Evolutionary conservation across 140 eudicot species (phyloP), one percentile per base, ranked within the genome.

Genomic region (Bidens hawaiensis): DNA sequence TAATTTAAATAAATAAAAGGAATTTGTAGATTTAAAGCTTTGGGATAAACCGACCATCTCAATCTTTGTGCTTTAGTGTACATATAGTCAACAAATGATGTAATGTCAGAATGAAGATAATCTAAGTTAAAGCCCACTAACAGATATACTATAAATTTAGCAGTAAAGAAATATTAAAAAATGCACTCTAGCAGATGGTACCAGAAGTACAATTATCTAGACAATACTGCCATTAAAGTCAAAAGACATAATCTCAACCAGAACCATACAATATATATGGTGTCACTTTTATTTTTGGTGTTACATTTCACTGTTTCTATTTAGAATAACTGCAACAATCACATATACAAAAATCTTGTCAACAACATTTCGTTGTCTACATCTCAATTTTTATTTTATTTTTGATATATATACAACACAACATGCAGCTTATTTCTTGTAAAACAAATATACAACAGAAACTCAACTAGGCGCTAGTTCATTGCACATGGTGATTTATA

Each of bases 21-120:
- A 1, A 27, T n/a, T 42, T 13, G 30, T 53, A 19, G 47, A 25
- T n/a, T 8, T 34, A 51, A 52, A 22, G 18, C 52, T n/a, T 58
- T 24, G 27, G 57, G 43, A 53, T 33, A 5, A 60, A 64, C 53
- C 6, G 17, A 64, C 52, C 42, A 46, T 30, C 59, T 53, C 46
- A 24, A 69, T 59, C 60, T 60, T 31, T 31, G 54, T 47, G 62
- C 16, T 59, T 22, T 24, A 55, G 21, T 55, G 18, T 53, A 53
- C 26, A 46, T 36, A 15, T 34, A 12, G 66, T 40, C 73, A 65
- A 73, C 49, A 73, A 48, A 73, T 73, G 73, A 73, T 73, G 72
- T 65, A 43, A 33, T 73, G 78, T 65, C 45, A 33, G 47, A 16
- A 25, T 24, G 33, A 72, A 25, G 36, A 65, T 73, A 73, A 73